Conservation (phyloP, 2,329 filamentous ascomycete species). For the Sporothrix brasiliensis region DNA sequence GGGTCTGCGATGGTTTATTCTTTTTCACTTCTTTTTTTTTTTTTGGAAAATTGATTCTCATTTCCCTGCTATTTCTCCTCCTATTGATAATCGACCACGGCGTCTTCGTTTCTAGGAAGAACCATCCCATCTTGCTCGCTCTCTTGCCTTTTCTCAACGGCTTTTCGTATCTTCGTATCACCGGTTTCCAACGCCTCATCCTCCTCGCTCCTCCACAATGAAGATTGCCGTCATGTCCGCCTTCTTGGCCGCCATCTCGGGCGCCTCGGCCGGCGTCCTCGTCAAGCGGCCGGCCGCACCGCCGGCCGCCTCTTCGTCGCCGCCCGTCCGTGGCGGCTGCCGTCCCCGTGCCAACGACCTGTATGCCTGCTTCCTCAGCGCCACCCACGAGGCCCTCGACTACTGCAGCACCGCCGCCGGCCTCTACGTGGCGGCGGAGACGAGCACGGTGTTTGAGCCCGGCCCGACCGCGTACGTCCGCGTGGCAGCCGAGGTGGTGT, state of each 20-base stretch:
- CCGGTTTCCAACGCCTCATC: no score
- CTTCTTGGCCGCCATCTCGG: neutral
- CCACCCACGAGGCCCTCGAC: slow-evolving; percentile 1
- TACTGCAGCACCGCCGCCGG: slow-evolving; percentile 24
- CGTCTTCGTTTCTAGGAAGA: no score
- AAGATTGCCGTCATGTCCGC: neutral
- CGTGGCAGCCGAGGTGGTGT: neutral
- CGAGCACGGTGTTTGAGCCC: neutral
- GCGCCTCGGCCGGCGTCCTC: slow-evolving; percentile 11
- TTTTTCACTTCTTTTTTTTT: no score
- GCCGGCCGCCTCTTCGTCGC: neutral
- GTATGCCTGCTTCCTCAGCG: neutral
- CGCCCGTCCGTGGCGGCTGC: neutral
- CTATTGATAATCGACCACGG: no score
- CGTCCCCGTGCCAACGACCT: slow-evolving; percentile 15
- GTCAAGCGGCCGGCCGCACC: neutral
- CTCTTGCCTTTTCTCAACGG: neutral
- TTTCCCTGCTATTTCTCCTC: no score
- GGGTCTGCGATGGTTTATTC: no score
- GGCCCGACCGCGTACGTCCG: neutral
- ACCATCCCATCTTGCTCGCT: no score
- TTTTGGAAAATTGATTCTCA: no score
- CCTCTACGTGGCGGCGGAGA: neutral
- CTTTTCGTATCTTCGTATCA: neutral
- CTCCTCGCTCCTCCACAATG: neutral